Conservation (phyloP, 2,329 filamentous ascomycete species). For the Ophiostoma tasmaniense region DNA sequence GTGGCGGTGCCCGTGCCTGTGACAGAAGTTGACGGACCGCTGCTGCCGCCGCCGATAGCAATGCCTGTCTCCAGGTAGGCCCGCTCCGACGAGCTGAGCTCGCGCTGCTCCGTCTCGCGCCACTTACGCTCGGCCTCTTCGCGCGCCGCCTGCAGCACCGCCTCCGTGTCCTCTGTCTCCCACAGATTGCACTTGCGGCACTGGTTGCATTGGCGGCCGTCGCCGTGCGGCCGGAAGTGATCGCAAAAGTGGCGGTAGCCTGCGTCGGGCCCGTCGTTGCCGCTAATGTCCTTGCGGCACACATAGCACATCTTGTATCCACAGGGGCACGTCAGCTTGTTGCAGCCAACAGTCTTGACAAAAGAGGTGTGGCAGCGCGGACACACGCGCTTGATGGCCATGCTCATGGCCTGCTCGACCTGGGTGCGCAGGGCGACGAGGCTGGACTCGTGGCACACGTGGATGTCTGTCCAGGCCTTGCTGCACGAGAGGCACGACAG, state of each 20-base stretch:
- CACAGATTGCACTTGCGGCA: slow-evolving; percentile 76
- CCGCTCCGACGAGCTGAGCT: slow-evolving; percentile 46
- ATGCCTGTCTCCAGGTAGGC: slow-evolving; percentile 49
- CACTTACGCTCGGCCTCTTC: slow-evolving; percentile 64
- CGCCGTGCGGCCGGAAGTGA: slow-evolving; percentile 79
- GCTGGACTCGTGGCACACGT: slow-evolving; percentile 80
- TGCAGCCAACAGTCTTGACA: slow-evolving; percentile 89
- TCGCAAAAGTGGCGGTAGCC: slow-evolving; percentile 95
- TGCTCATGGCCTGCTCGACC: slow-evolving; percentile 86
- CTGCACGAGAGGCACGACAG: slow-evolving; percentile 73
- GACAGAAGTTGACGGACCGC: not conserved
- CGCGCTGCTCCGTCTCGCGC: slow-evolving; percentile 55
- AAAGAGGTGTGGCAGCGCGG: slow-evolving; percentile 86
- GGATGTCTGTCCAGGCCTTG: slow-evolving; percentile 79
- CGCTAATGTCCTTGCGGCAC: slow-evolving; percentile 66
- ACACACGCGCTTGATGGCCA: slow-evolving; percentile 90
- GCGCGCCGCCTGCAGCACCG: slow-evolving; percentile 58
- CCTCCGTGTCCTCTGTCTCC: slow-evolving; percentile 65
- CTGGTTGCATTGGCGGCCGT: slow-evolving; percentile 60
- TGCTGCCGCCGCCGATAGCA: slow-evolving; percentile 22
- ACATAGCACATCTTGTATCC: slow-evolving; percentile 98
- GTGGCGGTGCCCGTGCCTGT: not conserved
- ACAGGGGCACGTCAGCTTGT: slow-evolving; percentile 91
- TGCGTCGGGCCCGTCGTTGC: slow-evolving; percentile 40
- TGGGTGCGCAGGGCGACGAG: slow-evolving; percentile 76